Evolutionary conservation across 495 filamentous ascomycete genomes (phyloP).

Genomic region (Thozetella sp.): DNA sequence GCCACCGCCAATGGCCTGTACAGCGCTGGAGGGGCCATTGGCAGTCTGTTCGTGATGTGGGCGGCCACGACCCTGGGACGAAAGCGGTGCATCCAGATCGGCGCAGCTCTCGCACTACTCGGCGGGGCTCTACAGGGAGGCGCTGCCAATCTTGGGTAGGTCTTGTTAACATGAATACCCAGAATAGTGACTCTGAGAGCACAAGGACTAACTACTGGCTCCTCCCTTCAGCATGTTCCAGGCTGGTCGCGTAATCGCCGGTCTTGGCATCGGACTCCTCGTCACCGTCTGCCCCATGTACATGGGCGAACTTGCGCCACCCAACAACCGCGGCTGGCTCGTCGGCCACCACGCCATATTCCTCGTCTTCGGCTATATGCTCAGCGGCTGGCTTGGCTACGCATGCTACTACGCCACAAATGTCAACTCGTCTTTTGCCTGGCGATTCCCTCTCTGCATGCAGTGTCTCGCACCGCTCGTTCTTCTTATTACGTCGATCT

Average conservation of each 20-base stretch:
- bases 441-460: constrained; percentile 35
- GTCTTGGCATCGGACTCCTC: constrained; percentile 48
- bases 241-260: constrained; percentile 46
- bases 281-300: constrained; percentile 50
- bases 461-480: not conserved
- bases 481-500: not conserved
- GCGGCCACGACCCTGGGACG: constrained; percentile 44
- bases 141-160: constrained; percentile 32
- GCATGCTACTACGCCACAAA: constrained; percentile 40
- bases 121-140: constrained; percentile 46
- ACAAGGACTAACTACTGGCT: not conserved
- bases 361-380: constrained; percentile 43
- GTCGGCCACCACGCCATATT: constrained; percentile 27
- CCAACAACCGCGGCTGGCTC: constrained; percentile 36
- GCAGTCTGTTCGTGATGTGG: constrained; percentile 43
- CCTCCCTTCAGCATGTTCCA: constrained; percentile 40
- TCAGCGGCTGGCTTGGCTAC: constrained; percentile 44
- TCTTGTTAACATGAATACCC: not conserved
- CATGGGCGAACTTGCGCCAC: constrained; percentile 36
- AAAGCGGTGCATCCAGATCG: constrained; percentile 45
- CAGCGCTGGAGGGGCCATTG: constrained; percentile 46
- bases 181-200: not conserved
- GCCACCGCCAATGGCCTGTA: constrained; percentile 52
- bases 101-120: constrained; percentile 39
- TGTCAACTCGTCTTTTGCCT: constrained; percentile 35